Base-by-base conservation (phyloP, 306 rosid genomes). In the Gynostemma pentaphyllum region DNA sequence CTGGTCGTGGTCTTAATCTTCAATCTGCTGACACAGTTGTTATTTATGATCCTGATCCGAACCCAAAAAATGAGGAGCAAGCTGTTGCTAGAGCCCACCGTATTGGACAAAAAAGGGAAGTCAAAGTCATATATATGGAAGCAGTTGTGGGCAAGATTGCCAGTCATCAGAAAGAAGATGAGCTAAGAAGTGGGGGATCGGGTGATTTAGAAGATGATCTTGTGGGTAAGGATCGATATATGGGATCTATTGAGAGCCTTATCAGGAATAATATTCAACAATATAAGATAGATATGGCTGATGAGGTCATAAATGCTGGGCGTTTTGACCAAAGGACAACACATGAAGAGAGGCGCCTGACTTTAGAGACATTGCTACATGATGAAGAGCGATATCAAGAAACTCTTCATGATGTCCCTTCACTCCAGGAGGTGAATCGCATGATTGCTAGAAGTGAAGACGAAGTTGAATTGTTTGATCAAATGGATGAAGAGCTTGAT, bases 1-100 rank as follows among this genome's bases (percentile, higher is more conserved):
- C 98, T 64, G 98, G 98, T 67, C 80, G 96, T 68, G 98, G 98
- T 76, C 98, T 92, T 79, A 92, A 92, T 74, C 98, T 92, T 68
- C 98, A 92, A 81, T 75, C 98, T 66, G 98, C 98, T 56, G 98
- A 92, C 83, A 92, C 98, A 7, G 98, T 92, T 66, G 75, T 92
- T 76, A 92, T 92, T 59, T 88, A 91, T 54, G 98, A 92, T 80
- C 98, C 98, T 67, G 98, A 92, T 71, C 98, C 98, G 23, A 92
- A 92, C 66, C 98, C 98, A 10, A 92, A 92, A 80, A 92, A 92
- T 71, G 98, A 92, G 81, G 98, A 92, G 71, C 98, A 88, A 79
- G 98, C 98, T 62, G 98, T 92, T 76, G 98, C 98, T 36, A 88
- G 98, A 73, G 98, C 98, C 75, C 96, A 92, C 67, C 98, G 98